Conservation (phyloP, 2,329 filamentous ascomycete species). For the Rutstroemia sp. region DNA sequence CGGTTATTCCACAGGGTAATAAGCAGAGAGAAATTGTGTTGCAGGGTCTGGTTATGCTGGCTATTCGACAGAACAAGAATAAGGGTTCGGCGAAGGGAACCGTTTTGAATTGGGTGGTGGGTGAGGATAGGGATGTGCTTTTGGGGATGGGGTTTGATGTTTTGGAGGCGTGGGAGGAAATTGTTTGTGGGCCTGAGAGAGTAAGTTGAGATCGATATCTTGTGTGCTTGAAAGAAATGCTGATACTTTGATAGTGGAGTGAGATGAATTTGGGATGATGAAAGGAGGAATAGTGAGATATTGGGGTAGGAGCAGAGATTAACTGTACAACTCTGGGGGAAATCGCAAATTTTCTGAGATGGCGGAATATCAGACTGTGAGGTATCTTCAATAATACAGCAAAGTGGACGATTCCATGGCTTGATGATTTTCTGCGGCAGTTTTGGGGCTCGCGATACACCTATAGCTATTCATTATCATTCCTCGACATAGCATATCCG, state of each 20-base stretch:
- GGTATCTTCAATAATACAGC: too few relatives aligned
- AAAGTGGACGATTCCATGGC: too few relatives aligned
- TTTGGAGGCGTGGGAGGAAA: conserved; percentile 74
- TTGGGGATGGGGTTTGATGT: conserved; percentile 74
- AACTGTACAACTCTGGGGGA: too few relatives aligned
- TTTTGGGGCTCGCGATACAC: too few relatives aligned
- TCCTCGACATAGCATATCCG: too few relatives aligned
- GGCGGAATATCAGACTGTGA: too few relatives aligned
- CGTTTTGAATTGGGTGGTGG: conserved; percentile 39
- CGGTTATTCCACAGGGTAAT: conserved; percentile 52
- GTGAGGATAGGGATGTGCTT: conserved; percentile 50
- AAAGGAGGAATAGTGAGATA: too few relatives aligned
- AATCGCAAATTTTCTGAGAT: too few relatives aligned
- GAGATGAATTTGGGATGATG: conserved; percentile 10
- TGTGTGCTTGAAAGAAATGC: neutral
- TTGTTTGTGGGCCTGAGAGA: conserved; percentile 55
- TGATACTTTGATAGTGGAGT: conserved; percentile 5
- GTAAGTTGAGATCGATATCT: conserved; percentile 32
- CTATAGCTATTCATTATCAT: too few relatives aligned
- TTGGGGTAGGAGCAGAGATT: too few relatives aligned
- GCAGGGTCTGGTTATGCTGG: conserved; percentile 57
- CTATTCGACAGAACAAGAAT: conserved; percentile 58
- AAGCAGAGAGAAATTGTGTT: conserved; percentile 57
- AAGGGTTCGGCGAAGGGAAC: conserved; percentile 51
- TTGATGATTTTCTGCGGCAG: too few relatives aligned